Conservation (phyloP, 1,284 basidiomycete species). For the Stygiomarasmius scandens region DNA sequence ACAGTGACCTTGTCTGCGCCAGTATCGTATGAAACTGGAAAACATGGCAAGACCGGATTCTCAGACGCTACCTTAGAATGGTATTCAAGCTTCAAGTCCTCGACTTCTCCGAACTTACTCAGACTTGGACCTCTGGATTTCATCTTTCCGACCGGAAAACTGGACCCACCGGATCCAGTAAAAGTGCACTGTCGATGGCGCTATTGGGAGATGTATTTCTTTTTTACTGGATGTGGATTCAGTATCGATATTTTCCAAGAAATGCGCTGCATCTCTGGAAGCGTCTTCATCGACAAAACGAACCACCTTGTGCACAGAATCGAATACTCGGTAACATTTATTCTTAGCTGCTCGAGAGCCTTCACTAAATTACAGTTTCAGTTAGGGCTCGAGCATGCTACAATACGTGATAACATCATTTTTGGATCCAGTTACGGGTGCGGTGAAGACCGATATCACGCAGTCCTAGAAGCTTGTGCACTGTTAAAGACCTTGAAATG, state of each 20-base stretch:
- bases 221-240: conserved; percentile 4
- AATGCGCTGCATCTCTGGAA: conserved; percentile 66
- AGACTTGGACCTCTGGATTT: conserved; percentile 62
- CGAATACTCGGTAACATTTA: conserved; percentile 62
- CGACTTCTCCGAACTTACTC: conserved; percentile 40
- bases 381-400: conserved; percentile 72
- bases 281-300: conserved; percentile 66
- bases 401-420: conserved; percentile 80
- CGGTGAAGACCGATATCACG: conserved; percentile 71
- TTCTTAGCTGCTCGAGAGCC: conserved; percentile 7
- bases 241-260: conserved; percentile 41
- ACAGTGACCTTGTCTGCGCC: conserved; percentile 52
- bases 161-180: conserved; percentile 80
- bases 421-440: conserved; percentile 72
- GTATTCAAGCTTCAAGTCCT: conserved; percentile 41
- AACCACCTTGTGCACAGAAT: conserved; percentile 64
- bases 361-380: conserved; percentile 1
- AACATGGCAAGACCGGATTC: conserved; percentile 49
- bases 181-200: conserved; percentile 72
- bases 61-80: conserved; percentile 58
- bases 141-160: conserved; percentile 56
- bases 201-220: conserved; percentile 58
- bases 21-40: conserved; percentile 16
- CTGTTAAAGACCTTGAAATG: conserved; percentile 68
- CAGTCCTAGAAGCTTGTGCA: conserved; percentile 81